Evolutionary conservation across 257 asterid genomes (phyloP), one percentile per base, ranked within the genome.

Genomic region (Salvia miltiorrhiza): DNA sequence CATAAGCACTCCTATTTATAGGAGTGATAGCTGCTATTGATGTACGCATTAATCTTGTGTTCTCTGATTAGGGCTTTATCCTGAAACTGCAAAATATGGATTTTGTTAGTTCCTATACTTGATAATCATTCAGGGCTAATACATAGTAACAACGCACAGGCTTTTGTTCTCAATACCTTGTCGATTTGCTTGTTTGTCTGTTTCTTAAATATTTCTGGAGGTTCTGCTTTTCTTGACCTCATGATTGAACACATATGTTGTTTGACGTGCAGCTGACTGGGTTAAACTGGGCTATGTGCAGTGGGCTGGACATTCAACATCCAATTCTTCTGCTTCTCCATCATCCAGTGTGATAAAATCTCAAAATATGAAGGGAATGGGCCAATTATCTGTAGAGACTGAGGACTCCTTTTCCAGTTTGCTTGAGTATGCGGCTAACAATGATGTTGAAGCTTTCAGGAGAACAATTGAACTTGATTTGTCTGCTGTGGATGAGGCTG

Each of bases 381-480:
- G 76, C 73, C 80, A 81, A 52, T 75, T 89, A 55, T 81, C 80
- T 23, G 83, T 84, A 33, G 91, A 82, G 63, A 87, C 89, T 12
- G 92, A 80, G 45, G 95, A 88, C 79, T 78, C 88, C 8, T 90
- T 87, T 73, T 83, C 90, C 10, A 88, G 95, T 75, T 75, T 89
- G 66, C 96, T 90, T 67, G 98, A 93, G 72, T 83, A 80, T 60
- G 96, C 98, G 65, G 87, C 98, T 37, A 82, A 90, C 87, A 85
- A 90, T 50, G 96, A 93, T 48, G 54, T 79, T 0, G 96, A 83
- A 28, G 90, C 87, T 59, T 88, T 93, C 70, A 88, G 80, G 81
- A 74, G 86, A 56, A 83, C 79, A 44, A 80, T 93, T 28, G 97
- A 89, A 72, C 82, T 76, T n/a, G 95, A 87, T 76, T 79, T 89